Percentiles rank a stretch among this genome's conserved stretches.
Conservation (phyloP, 106 monocot species). For the Dactylorhiza incarnata region DNA sequence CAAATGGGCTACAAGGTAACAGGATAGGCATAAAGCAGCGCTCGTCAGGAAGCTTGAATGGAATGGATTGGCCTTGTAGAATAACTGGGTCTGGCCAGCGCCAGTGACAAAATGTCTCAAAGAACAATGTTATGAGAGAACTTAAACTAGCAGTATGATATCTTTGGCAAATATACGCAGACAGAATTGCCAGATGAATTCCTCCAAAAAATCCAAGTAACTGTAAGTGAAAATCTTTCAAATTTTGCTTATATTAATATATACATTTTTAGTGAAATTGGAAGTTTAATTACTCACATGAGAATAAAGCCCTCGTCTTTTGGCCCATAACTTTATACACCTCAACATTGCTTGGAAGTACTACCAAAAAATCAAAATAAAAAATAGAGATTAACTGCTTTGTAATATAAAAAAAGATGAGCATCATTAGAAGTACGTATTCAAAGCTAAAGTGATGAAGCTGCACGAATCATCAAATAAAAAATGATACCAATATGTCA, state of each 20-base stretch:
- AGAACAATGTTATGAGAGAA: constrained; percentile 36
- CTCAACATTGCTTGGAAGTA: constrained; percentile 38
- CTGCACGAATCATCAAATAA: background rate
- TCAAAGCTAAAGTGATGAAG: background rate
- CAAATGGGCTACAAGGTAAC: constrained; percentile 42
- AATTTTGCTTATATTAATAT: background rate
- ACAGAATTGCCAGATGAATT: constrained; percentile 51
- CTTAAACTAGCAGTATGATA: constrained; percentile 34
- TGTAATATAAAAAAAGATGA: background rate
- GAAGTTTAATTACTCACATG: constrained; percentile 30
- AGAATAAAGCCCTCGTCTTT: constrained; percentile 45
- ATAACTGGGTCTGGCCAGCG: constrained; percentile 43
- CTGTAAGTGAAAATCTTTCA: constrained; percentile 15
- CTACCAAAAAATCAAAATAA: constrained; percentile 15
- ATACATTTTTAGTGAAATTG: background rate
- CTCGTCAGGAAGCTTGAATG: constrained; percentile 15
- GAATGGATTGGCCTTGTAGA: constrained; percentile 23
- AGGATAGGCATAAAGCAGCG: constrained; percentile 49
- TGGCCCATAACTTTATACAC: constrained; percentile 55
- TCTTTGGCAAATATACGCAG: constrained; percentile 49
- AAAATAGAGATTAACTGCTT: background rate
- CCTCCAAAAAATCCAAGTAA: constrained; percentile 56
- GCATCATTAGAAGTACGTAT: background rate
- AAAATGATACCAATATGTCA: background rate
- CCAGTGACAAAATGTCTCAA: constrained; percentile 37